Conservation (phyloP, 78 protist genomes). For the Capsaspora owczarzaki region DNA sequence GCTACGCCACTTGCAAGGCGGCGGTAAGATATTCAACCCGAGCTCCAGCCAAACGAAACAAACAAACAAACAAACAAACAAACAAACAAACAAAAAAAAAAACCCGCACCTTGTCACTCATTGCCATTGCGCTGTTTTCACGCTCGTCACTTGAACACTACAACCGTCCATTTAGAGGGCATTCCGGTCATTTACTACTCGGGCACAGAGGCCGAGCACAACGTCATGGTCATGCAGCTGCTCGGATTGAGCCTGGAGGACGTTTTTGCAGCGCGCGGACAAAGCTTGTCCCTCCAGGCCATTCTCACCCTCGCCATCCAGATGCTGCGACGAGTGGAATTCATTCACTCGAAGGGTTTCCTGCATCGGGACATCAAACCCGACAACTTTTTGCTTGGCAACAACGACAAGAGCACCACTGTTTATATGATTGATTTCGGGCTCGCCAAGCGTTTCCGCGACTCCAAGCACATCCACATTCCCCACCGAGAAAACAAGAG, state of each 20-base stretch:
- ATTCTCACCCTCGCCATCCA: slow-evolving; percentile 80
- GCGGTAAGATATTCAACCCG: too few species aligned
- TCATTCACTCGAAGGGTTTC: slow-evolving; percentile 76
- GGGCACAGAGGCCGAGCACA: too few species aligned
- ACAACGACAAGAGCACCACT: slow-evolving; percentile 37
- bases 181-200: too few species aligned
- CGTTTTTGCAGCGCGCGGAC: slow-evolving; percentile 76
- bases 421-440: slow-evolving; percentile 91
- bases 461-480: slow-evolving; percentile 92
- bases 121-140: too few species aligned
- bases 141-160: too few species aligned
- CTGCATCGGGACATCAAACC: slow-evolving; percentile 93
- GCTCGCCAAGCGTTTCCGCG: slow-evolving; percentile 89
- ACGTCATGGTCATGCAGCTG: slow-evolving; percentile 90
- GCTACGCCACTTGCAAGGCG: too few species aligned
- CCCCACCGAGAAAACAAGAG: slow-evolving; percentile 87
- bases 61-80: too few species aligned
- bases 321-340: slow-evolving; percentile 46
- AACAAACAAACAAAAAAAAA: too few species aligned
- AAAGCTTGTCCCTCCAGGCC: slow-evolving; percentile 70
- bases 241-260: slow-evolving; percentile 94
- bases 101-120: too few species aligned
- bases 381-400: slow-evolving; percentile 92
- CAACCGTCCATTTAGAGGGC: too few species aligned
- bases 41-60: too few species aligned